Evolutionary conservation across 441 rosid genomes (phyloP).

Genomic region (Erysimum pusillum): DNA sequence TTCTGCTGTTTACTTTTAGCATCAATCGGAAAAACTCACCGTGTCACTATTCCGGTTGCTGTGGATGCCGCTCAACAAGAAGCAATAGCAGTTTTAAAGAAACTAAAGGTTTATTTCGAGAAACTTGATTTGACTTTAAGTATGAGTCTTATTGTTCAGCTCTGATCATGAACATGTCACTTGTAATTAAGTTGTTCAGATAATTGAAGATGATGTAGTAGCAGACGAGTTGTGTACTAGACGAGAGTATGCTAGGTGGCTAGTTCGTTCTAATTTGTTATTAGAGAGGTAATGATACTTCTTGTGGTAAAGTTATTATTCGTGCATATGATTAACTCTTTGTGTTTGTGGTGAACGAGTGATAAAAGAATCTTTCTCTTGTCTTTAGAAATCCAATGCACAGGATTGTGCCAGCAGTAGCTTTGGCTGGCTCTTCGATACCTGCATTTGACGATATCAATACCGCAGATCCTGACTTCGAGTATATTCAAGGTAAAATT

Average conservation of each 20-base stretch:
- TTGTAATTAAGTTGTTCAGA: conserved; percentile 69
- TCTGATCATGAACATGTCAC: conserved; percentile 57
- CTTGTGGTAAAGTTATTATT: background rate
- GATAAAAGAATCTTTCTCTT: conserved; percentile 5
- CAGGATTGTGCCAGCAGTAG: conserved; percentile 67
- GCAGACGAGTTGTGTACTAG: conserved; percentile 82
- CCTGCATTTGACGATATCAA: conserved; percentile 85
- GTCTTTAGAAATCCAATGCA: conserved; percentile 71
- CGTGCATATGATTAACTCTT: background rate
- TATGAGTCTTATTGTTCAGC: conserved; percentile 39
- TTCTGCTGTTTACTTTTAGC: conserved; percentile 40
- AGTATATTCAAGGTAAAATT: conserved; percentile 70
- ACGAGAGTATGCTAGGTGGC: conserved; percentile 93
- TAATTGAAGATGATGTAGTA: conserved; percentile 67
- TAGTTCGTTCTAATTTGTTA: conserved; percentile 65
- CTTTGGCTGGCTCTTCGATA: conserved; percentile 64
- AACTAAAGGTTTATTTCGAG: conserved; percentile 68
- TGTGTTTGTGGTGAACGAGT: conserved; percentile 1
- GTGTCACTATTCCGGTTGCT: conserved; percentile 49
- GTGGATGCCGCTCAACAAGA: conserved; percentile 84
- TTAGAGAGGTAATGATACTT: conserved; percentile 73
- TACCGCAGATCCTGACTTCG: conserved; percentile 71
- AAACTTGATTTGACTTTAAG: conserved; percentile 24
- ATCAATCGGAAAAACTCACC: conserved; percentile 48
- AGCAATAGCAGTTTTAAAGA: conserved; percentile 72